Conservation (phyloP, 2,329 filamentous ascomycete genomes). For the Diaporthe citri region DNA sequence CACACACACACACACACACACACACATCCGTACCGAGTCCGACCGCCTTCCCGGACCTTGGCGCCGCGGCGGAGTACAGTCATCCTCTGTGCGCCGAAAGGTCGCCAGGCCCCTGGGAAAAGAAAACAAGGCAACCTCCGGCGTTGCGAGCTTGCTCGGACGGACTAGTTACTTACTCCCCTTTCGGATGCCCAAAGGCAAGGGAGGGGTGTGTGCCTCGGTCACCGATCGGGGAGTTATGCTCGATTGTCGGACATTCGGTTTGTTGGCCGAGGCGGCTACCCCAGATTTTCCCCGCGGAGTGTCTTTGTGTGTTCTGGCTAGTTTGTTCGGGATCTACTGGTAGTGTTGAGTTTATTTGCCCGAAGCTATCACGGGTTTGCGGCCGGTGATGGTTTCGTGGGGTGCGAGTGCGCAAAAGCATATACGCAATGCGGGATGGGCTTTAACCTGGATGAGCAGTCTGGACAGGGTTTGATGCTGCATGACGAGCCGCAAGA, state of each 20-base stretch:
- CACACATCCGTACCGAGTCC: not conserved
- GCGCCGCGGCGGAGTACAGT: constrained; percentile 26
- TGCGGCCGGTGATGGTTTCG: not conserved
- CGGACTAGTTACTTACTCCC: not conserved
- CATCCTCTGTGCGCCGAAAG: not conserved
- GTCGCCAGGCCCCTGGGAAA: not conserved
- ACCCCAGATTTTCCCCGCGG: constrained; percentile 23
- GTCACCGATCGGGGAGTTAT: constrained; percentile 23
- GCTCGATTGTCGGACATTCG: constrained; percentile 21
- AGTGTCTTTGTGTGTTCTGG: not conserved
- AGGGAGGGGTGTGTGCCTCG: not conserved
- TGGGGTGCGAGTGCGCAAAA: not conserved
- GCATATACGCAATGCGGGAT: not conserved
- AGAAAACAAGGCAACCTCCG: not conserved
- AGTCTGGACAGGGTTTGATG: too few relatives aligned
- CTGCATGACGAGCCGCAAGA: not conserved
- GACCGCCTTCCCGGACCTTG: constrained; percentile 15
- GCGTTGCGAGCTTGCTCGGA: not conserved
- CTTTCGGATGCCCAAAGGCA: not conserved
- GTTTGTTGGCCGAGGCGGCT: constrained; percentile 15
- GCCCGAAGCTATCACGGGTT: constrained; percentile 4
- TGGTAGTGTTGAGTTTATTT: constrained; percentile 6
- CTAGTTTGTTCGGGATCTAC: constrained; percentile 6
- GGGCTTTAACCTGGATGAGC: not conserved
- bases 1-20: too few relatives aligned